A percentile compares a stretch with the other conserved stretches of the same genome.
phyloP scores from a whole-genome alignment of 306 rosid species.

The Gastrolobium bilobum region DNA sequence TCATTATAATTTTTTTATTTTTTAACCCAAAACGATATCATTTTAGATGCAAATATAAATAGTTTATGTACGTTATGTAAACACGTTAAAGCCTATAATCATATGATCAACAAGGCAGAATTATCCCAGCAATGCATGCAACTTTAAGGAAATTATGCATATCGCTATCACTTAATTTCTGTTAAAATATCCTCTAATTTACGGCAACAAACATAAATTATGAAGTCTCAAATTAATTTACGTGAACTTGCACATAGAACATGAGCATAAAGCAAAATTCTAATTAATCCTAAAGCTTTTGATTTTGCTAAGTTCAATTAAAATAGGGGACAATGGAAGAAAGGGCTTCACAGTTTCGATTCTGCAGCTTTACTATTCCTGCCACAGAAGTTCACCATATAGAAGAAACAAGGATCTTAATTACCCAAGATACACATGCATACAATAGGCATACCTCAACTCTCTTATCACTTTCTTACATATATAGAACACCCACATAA shows the following conservation, averaged over 20 bases:
- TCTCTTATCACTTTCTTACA: slow-evolving; percentile 12
- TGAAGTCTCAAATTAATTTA: neutral
- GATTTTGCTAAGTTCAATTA: neutral
- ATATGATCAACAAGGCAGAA: too few relatives aligned
- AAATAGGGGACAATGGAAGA: neutral
- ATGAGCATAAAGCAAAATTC: neutral
- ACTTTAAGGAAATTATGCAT: too few relatives aligned
- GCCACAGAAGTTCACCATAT: neutral
- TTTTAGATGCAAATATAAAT: too few relatives aligned
- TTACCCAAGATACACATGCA: slow-evolving; percentile 19
- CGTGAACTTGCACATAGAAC: neutral
- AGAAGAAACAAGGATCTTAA: neutral
- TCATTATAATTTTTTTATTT: too few relatives aligned
- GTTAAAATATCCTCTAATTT: neutral
- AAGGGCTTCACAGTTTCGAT: neutral
- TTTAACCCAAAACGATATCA: too few relatives aligned
- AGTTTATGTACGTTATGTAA: too few relatives aligned
- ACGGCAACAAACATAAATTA: neutral
- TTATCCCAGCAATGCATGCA: too few relatives aligned
- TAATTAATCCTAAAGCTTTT: neutral
- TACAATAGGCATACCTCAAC: neutral
- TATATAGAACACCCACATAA: neutral
- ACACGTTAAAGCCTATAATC: too few relatives aligned
- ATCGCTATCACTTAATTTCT: neutral
- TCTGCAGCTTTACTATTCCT: neutral